Conservation (phyloP, 345 rosid genomes). For the Streptanthus diversifolius region DNA sequence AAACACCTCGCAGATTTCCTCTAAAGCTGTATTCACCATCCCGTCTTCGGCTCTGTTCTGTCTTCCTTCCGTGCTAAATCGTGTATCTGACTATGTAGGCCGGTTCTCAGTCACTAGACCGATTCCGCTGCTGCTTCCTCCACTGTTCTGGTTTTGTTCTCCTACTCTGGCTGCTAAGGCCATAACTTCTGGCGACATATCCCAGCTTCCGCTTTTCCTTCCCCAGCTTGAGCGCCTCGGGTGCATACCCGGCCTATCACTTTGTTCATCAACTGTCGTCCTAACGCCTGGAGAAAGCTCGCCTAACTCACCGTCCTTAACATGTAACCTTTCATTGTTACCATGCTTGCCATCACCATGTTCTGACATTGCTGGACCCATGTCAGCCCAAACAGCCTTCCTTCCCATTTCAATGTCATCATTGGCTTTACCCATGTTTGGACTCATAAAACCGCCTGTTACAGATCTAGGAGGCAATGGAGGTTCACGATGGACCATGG, state of each 20-base stretch:
- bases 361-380: slow-evolving; percentile 53
- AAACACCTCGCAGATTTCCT: background rate
- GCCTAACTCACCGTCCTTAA: slow-evolving; percentile 79
- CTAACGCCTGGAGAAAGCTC: slow-evolving; percentile 71
- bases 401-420: slow-evolving; percentile 98
- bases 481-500: slow-evolving; percentile 67
- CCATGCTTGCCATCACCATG: slow-evolving; percentile 59
- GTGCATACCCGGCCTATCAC: slow-evolving; percentile 64
- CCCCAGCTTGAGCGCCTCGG: slow-evolving; percentile 77
- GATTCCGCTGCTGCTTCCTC: slow-evolving; percentile 57
- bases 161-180: slow-evolving; percentile 90
- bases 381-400: slow-evolving; percentile 89
- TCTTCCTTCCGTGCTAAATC: slow-evolving; percentile 28
- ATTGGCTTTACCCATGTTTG: slow-evolving; percentile 82
- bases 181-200: slow-evolving; percentile 77
- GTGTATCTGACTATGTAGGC: slow-evolving; percentile 38
- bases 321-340: slow-evolving; percentile 53
- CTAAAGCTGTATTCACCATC: slow-evolving; percentile 33
- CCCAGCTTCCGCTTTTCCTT: slow-evolving; percentile 74
- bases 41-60: background rate
- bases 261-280: slow-evolving; percentile 56
- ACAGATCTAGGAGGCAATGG: slow-evolving; percentile 53
- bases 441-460: slow-evolving; percentile 89
- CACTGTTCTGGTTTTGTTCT: slow-evolving; percentile 60
- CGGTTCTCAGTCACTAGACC: slow-evolving; percentile 50